Conservation (phyloP, 2,329 filamentous ascomycete genomes). For the Colletotrichum abscissum region DNA sequence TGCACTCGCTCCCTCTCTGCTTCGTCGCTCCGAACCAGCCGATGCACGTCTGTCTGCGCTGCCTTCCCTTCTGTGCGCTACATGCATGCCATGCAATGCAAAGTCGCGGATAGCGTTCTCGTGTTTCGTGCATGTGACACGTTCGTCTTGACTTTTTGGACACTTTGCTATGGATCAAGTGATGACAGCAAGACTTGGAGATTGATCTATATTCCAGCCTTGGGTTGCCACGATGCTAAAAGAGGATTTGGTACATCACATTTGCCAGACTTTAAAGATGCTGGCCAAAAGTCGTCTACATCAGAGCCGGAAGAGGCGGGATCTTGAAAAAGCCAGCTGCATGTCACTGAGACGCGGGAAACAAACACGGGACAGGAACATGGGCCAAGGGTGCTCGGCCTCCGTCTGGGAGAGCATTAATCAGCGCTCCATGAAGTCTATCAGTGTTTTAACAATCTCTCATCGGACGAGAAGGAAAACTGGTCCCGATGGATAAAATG, state of each 20-base stretch:
- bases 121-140: not conserved
- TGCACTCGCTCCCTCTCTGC: too few relatives aligned
- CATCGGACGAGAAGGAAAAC: not conserved
- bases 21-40: slow-evolving; percentile 8
- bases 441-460: not conserved
- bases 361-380: slow-evolving; percentile 2
- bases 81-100: not conserved
- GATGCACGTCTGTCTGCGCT: not conserved
- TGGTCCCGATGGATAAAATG: not conserved
- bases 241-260: too few relatives aligned
- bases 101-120: not conserved
- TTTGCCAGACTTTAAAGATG: too few relatives aligned
- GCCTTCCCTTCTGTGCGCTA: not conserved
- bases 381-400: not conserved
- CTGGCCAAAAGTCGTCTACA: not conserved
- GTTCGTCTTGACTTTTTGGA: not conserved
- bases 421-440: not conserved
- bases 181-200: not conserved
- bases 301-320: slow-evolving; percentile 14
- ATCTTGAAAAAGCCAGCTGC: not conserved
- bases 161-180: not conserved
- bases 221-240: not conserved
- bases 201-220: not conserved
- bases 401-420: slow-evolving; percentile 1
- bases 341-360: not conserved